Percentiles rank a stretch among this genome's conserved stretches.
These are phyloP conservation scores for Didymella sp. DNA, from an alignment of 2,329 filamentous ascomycete species.

Conservation along the genomic window DNA sequence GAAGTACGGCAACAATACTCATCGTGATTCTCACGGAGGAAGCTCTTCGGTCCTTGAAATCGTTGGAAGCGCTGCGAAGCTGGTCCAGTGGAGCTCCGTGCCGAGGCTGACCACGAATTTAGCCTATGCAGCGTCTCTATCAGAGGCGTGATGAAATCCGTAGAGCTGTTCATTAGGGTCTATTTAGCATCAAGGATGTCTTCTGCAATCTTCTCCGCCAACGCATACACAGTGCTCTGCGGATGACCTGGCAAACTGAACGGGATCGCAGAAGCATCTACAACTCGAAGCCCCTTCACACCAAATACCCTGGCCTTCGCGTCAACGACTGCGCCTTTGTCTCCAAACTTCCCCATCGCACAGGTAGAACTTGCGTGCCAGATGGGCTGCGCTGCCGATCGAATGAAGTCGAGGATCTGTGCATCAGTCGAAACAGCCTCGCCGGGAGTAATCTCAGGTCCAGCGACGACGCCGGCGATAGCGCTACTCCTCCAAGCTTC, in stretches of 20 bases:
- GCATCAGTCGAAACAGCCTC: constrained; percentile 28
- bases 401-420: constrained; percentile 46
- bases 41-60: too few species aligned
- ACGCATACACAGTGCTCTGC: constrained; percentile 14
- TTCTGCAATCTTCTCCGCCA: constrained; percentile 29
- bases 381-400: constrained; percentile 20
- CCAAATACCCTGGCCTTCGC: constrained; percentile 44
- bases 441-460: constrained; percentile 40
- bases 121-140: too few species aligned
- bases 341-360: constrained; percentile 36
- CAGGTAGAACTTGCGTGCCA: constrained; percentile 33
- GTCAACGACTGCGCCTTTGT: constrained; percentile 46
- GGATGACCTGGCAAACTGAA: constrained; percentile 48
- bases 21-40: background rate
- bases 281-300: constrained; percentile 43
- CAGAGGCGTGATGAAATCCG: too few species aligned
- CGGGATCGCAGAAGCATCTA: constrained; percentile 44
- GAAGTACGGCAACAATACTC: background rate
- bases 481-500: constrained; percentile 32
- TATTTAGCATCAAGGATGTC: background rate
- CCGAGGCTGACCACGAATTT: too few species aligned
- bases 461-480: constrained; percentile 29
- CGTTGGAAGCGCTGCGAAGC: too few species aligned
- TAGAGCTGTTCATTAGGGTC: too few species aligned
- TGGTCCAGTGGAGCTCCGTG: too few species aligned